phyloP scores from a whole-genome alignment of 257 asterid species.

The Nicotiana tabacum region DNA sequence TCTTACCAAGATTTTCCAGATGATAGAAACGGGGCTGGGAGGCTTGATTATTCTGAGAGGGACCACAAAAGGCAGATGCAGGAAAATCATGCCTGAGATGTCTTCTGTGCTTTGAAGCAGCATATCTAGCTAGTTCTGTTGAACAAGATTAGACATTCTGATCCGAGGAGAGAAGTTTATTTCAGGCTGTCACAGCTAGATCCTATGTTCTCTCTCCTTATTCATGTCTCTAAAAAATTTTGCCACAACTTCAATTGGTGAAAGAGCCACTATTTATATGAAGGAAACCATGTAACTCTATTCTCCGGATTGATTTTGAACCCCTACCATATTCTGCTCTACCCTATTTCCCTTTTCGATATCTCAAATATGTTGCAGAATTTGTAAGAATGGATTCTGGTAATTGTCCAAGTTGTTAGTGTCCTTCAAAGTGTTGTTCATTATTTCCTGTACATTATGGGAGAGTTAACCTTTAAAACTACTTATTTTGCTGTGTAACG shows the following conservation, averaged over 20 bases:
- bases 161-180: neutral
- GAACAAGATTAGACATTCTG: neutral
- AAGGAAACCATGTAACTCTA: conserved; percentile 1
- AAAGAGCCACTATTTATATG: conserved; percentile 1
- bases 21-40: conserved; percentile 49
- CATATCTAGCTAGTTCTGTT: neutral
- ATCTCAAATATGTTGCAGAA: conserved; percentile 3
- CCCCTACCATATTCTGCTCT: neutral
- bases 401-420: neutral
- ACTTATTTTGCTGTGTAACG: neutral
- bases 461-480: neutral
- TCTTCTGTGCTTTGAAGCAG: neutral
- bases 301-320: neutral
- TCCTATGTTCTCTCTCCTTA: neutral
- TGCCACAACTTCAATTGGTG: conserved; percentile 9
- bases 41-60: conserved; percentile 68
- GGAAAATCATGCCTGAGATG: conserved; percentile 53
- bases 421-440: neutral
- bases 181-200: neutral
- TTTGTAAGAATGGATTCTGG: conserved; percentile 3
- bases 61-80: conserved; percentile 67
- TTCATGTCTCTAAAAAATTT: neutral
- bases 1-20: conserved; percentile 37
- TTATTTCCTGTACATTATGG: neutral
- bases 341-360: neutral